A percentile compares a stretch with the other conserved stretches of the same genome.
phyloP scores from a whole-genome alignment of 1,284 basidiomycete genomes.

The Hemileia vastatrix region DNA sequence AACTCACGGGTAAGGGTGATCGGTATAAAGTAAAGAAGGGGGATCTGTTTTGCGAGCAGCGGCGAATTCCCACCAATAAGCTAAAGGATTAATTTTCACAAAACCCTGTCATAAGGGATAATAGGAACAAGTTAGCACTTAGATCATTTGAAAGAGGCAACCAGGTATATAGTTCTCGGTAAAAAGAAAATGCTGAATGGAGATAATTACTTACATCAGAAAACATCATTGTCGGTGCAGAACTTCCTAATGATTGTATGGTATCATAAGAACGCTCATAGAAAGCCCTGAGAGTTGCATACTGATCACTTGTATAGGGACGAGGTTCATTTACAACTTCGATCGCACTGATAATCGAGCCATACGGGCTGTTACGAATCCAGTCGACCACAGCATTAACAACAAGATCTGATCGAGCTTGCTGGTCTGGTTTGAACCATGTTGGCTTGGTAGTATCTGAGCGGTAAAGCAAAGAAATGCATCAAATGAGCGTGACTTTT shows the following conservation, averaged over 20 bases:
- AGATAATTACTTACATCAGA: slow-evolving; percentile 21
- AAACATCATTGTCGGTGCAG: slow-evolving; percentile 35
- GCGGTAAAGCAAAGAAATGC: background rate
- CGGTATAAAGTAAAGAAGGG: slow-evolving; percentile 32
- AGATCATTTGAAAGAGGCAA: slow-evolving; percentile 3
- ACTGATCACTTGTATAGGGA: slow-evolving; percentile 35
- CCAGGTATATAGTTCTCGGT: slow-evolving; percentile 2
- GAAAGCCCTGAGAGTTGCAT: slow-evolving; percentile 30
- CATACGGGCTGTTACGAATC: slow-evolving; percentile 32
- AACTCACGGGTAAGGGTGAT: slow-evolving; percentile 39
- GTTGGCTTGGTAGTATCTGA: slow-evolving; percentile 23
- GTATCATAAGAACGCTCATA: slow-evolving; percentile 35
- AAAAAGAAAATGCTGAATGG: background rate
- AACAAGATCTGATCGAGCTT: slow-evolving; percentile 31
- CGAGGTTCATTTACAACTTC: slow-evolving; percentile 35
- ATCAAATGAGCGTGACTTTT: background rate
- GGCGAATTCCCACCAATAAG: slow-evolving; percentile 22
- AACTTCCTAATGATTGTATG: slow-evolving; percentile 29
- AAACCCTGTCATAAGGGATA: slow-evolving; percentile 8
- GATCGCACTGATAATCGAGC: slow-evolving; percentile 33
- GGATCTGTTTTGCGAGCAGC: slow-evolving; percentile 25
- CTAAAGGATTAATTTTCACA: slow-evolving; percentile 10
- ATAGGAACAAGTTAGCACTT: background rate
- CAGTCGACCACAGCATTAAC: slow-evolving; percentile 34
- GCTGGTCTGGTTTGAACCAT: slow-evolving; percentile 30